Percentiles rank a stretch among this genome's conserved stretches.
phyloP scores from a whole-genome alignment of 2,329 filamentous ascomycete genomes.

The Aspergillus udagawae region DNA sequence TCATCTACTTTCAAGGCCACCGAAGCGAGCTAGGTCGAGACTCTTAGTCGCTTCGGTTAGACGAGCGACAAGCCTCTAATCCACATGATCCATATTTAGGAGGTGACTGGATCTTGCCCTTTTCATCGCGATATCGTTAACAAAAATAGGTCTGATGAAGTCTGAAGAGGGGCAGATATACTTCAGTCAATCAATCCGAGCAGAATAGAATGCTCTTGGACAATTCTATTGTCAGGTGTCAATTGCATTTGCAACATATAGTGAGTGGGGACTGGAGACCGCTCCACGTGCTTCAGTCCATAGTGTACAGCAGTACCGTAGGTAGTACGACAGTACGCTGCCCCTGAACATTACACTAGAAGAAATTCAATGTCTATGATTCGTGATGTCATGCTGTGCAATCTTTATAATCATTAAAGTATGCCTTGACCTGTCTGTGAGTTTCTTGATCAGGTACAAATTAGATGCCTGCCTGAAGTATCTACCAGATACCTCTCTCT shows the following conservation, averaged over 20 bases:
- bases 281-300: not conserved
- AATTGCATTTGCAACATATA: not conserved
- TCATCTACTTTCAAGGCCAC: not conserved
- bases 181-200: not conserved
- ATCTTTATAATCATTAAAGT: too few species aligned
- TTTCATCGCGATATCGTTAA: not conserved
- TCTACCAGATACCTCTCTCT: too few species aligned
- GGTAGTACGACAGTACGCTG: too few species aligned
- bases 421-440: too few species aligned
- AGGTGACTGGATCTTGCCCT: not conserved
- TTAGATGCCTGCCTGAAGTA: too few species aligned
- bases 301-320: too few species aligned
- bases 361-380: too few species aligned
- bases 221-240: not conserved
- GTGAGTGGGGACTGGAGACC: not conserved
- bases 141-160: not conserved
- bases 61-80: not conserved
- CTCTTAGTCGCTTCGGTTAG: slow-evolving; percentile 13
- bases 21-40: not conserved
- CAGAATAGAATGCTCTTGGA: not conserved
- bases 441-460: too few species aligned
- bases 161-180: not conserved
- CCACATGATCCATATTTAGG: not conserved
- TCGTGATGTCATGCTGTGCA: too few species aligned
- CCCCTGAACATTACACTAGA: too few species aligned